Conservation (phyloP, 163 green algal species). For the Trebouxia gelatinosa region DNA sequence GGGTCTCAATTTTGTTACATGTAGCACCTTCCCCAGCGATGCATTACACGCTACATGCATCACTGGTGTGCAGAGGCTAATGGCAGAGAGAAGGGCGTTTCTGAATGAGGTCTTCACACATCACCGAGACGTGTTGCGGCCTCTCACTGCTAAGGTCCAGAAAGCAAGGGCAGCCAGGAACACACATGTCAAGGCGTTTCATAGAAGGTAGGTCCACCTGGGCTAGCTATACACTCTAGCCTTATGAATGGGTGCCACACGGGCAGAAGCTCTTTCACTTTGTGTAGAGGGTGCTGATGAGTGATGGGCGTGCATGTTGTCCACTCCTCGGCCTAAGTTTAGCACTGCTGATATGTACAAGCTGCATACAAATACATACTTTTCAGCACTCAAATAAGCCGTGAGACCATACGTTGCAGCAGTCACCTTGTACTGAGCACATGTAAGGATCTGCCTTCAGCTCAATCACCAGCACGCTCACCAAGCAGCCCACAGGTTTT, state of each 20-base stretch:
- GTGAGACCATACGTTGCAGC: too few species aligned
- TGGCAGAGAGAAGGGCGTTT: constrained; percentile 27
- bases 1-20: too few species aligned
- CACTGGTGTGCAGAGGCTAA: constrained; percentile 34
- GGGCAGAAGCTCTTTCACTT: neutral
- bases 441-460: too few species aligned
- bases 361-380: neutral
- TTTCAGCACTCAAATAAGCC: neutral
- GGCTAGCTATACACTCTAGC: neutral
- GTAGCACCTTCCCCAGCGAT: too few species aligned
- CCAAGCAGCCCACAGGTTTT: too few species aligned
- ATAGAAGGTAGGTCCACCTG: constrained; percentile 14
- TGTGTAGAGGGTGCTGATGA: neutral
- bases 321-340: too few species aligned
- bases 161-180: constrained; percentile 12
- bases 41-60: too few species aligned
- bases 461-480: too few species aligned
- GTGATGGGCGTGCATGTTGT: neutral
- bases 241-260: neutral
- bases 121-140: constrained; percentile 19
- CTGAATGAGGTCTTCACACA: constrained; percentile 23
- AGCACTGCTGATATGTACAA: too few species aligned
- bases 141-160: neutral
- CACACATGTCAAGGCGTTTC: constrained; percentile 26
- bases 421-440: too few species aligned